Conservation (phyloP, 306 rosid species). For the Mimosa bimucronata region DNA sequence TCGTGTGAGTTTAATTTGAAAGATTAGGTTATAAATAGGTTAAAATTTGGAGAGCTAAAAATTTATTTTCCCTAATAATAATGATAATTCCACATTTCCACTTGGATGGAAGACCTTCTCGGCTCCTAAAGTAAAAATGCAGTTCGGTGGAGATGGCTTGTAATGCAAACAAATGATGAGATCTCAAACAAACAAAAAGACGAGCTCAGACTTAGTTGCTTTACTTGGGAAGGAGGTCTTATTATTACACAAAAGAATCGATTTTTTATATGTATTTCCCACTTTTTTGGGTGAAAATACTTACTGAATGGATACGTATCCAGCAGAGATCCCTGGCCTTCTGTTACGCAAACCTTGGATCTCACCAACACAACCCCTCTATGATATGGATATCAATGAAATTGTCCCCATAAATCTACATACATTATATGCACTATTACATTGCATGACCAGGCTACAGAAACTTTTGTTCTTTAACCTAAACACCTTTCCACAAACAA, state of each 20-base stretch:
- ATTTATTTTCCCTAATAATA: no score
- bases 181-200: not conserved
- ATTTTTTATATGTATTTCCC: constrained; percentile 48
- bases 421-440: constrained; percentile 57
- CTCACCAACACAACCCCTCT: constrained; percentile 56
- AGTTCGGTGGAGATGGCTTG: not conserved
- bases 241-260: constrained; percentile 60
- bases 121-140: not conserved
- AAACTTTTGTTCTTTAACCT: constrained; percentile 43
- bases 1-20: no score
- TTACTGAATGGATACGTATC: constrained; percentile 44
- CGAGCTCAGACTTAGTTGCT: no score
- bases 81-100: not conserved
- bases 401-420: constrained; percentile 38
- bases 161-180: constrained; percentile 2
- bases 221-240: constrained; percentile 12
- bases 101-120: not conserved
- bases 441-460: constrained; percentile 40
- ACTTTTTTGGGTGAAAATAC: constrained; percentile 38
- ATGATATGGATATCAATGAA: constrained; percentile 7
- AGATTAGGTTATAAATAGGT: no score
- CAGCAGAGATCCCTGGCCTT: constrained; percentile 41
- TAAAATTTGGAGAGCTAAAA: no score
- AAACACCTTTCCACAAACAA: constrained; percentile 48
- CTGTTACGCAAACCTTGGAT: constrained; percentile 51